Evolutionary conservation across 2,329 filamentous ascomycete genomes (phyloP).

Genomic region (Sclerotinia sclerotiorum): DNA sequence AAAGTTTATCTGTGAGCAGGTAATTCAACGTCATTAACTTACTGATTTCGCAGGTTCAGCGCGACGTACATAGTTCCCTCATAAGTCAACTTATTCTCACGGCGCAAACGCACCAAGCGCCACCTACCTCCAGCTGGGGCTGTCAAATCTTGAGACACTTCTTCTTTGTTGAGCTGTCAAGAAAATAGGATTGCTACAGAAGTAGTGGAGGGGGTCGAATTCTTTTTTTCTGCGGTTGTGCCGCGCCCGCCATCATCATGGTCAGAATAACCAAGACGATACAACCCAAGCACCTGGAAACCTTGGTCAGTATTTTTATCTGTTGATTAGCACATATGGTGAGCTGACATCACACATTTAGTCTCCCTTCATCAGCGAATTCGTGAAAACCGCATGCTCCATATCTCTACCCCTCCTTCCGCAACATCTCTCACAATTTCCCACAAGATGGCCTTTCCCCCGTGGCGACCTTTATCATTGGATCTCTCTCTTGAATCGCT

Average conservation of each 20-base stretch:
- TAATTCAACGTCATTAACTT: conserved; percentile 3
- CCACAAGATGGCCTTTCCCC: conserved; percentile 89
- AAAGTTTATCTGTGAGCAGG: conserved; percentile 23
- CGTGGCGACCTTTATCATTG: conserved; percentile 97
- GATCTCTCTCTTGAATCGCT: conserved; percentile 91
- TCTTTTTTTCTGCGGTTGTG: conserved; percentile 50
- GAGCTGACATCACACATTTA: conserved; percentile 44
- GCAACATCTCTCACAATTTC: conserved; percentile 74
- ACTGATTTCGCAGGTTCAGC: conserved; percentile 26
- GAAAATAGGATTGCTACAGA: conserved; percentile 31
- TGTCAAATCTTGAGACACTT: conserved; percentile 41
- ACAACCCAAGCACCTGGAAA: conserved; percentile 66
- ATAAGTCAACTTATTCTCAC: conserved; percentile 12
- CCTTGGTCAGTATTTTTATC: conserved; percentile 53
- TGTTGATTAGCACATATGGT: background rate
- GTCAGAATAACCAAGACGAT: conserved; percentile 68
- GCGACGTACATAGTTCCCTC: conserved; percentile 25
- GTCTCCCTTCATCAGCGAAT: conserved; percentile 85
- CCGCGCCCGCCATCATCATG: conserved; percentile 61
- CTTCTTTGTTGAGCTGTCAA: conserved; percentile 37
- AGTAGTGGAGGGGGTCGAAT: conserved; percentile 54
- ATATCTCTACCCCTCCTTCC: conserved; percentile 75
- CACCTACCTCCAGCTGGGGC: conserved; percentile 33
- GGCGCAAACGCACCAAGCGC: conserved; percentile 25
- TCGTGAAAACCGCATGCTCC: conserved; percentile 68